Evolutionary conservation across 495 filamentous ascomycete species (phyloP).

Genomic region (Penicillium salamii): DNA sequence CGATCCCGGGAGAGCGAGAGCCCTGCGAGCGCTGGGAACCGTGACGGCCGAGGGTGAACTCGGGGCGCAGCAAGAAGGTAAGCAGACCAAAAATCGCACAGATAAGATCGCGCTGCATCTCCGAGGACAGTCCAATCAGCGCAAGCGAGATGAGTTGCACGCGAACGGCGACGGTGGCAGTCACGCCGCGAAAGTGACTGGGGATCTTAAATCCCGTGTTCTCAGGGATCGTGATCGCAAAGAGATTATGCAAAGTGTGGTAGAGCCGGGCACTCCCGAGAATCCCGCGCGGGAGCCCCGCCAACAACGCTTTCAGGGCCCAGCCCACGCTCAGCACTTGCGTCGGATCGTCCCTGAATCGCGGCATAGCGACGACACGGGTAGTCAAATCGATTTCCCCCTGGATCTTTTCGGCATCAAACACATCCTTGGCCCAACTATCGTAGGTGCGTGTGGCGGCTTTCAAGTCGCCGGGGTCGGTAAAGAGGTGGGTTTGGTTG

Average conservation of each 20-base stretch:
- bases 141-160: slow-evolving; percentile 35
- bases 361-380: slow-evolving; percentile 24
- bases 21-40: too few species aligned
- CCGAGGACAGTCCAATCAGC: slow-evolving; percentile 34
- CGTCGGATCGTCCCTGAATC: slow-evolving; percentile 21
- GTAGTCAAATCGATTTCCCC: slow-evolving; percentile 36
- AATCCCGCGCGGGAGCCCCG: slow-evolving; percentile 70
- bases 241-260: slow-evolving; percentile 61
- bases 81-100: slow-evolving; percentile 42
- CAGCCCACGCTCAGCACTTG: slow-evolving; percentile 68
- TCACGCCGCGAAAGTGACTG: slow-evolving; percentile 13
- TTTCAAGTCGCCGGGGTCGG: slow-evolving; percentile 31
- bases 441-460: slow-evolving; percentile 34
- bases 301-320: slow-evolving; percentile 67
- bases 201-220: slow-evolving; percentile 25
- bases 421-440: slow-evolving; percentile 37
- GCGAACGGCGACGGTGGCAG: slow-evolving; percentile 15
- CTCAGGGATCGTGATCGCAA: slow-evolving; percentile 47
- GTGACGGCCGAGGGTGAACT: slow-evolving; percentile 7
- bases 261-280: slow-evolving; percentile 67
- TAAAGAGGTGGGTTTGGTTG: slow-evolving; percentile 25
- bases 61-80: slow-evolving; percentile 25
- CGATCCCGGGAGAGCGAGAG: slow-evolving; percentile 3
- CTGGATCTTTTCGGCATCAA: slow-evolving; percentile 24
- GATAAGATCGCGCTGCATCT: slow-evolving; percentile 40